Evolutionary conservation across 78 protist species (phyloP), one percentile per base, ranked within the genome.

Genomic region (Dictyostelium firmibasis): DNA sequence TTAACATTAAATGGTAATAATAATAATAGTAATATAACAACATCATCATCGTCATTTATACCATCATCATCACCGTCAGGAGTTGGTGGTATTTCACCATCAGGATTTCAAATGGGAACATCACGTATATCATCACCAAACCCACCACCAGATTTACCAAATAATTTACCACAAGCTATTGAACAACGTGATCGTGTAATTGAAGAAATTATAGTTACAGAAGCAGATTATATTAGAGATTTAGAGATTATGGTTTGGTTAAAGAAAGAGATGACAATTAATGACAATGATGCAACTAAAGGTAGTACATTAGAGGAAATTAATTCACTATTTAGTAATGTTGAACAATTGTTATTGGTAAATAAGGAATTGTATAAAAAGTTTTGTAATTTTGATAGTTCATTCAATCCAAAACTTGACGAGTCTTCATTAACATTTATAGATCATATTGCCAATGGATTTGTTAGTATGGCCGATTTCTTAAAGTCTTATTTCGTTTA

Each of bases 231-330:
- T n/a, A 89, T 89, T 69, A 23, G 94, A 9, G 94, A 89, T 35
- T 33, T 89, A 35, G 94, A 88, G 47, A 89, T 89, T 75, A 89
- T 89, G 94, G 86, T 78, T 23, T 89, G 94, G 94, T 35, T 89
- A 35, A 43, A 84, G 20, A 89, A 67, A 41, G 94, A 89, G 38
- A 50, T 82, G 31, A 23, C 36, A 27, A 77, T 27, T 50, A 77
- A 88, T 18, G 93, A 88, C 6, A 84, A 78, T 20, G 85, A 76
- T 57, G 2, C 69, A 7, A 41, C 47, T 20, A 70, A 64, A 25
- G 81, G 31, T 14, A 31, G 57, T 2, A 35, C 62, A 18, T 35
- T 89, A 16, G 94, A 89, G 23, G 94, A 89, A 35, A 89, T 89
- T 29, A 89, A 89, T 67, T 9, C 76, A 4, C 11, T 89, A 35